phyloP scores from a whole-genome alignment of 2,329 filamentous ascomycete species.

The Falciphora oryzae region DNA sequence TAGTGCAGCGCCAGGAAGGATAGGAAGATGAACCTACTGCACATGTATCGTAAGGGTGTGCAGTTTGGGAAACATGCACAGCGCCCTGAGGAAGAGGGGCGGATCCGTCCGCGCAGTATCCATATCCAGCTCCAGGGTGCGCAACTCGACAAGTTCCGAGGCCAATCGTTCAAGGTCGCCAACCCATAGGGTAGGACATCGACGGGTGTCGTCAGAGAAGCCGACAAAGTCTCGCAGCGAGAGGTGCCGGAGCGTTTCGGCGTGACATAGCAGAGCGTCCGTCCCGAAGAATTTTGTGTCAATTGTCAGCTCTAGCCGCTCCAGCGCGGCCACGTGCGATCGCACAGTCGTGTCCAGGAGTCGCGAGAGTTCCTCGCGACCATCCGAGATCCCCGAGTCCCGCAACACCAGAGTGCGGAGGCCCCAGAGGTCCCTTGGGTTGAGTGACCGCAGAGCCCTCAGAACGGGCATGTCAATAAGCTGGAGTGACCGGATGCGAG shows the following conservation, averaged over 20 bases:
- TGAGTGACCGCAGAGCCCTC: conserved; percentile 38
- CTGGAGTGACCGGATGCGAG: conserved; percentile 32
- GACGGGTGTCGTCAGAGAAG: conserved; percentile 35
- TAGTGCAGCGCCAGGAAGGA: background rate
- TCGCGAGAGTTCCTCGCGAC: conserved; percentile 32
- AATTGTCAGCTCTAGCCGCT: conserved; percentile 35
- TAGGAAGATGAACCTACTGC: conserved; percentile 19
- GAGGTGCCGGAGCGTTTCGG: conserved; percentile 30
- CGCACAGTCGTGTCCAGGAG: conserved; percentile 33
- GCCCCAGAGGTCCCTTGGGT: conserved; percentile 28
- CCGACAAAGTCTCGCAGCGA: conserved; percentile 40
- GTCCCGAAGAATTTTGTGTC: conserved; percentile 34
- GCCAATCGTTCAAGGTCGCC: conserved; percentile 30
- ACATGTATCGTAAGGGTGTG: conserved; percentile 37
- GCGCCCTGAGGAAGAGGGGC: conserved; percentile 30
- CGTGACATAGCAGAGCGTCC: conserved; percentile 33
- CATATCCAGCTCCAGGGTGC: conserved; percentile 41
- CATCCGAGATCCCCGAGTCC: conserved; percentile 36
- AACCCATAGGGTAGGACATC: conserved; percentile 35
- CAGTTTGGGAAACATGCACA: conserved; percentile 34
- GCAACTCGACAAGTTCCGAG: conserved; percentile 25
- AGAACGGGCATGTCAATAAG: conserved; percentile 38
- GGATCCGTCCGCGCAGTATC: conserved; percentile 29
- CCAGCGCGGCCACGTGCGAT: conserved; percentile 30
- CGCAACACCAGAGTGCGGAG: conserved; percentile 35